Evolutionary conservation across 305 asterid species (phyloP).

Genomic region (Fraxinus floribunda): DNA sequence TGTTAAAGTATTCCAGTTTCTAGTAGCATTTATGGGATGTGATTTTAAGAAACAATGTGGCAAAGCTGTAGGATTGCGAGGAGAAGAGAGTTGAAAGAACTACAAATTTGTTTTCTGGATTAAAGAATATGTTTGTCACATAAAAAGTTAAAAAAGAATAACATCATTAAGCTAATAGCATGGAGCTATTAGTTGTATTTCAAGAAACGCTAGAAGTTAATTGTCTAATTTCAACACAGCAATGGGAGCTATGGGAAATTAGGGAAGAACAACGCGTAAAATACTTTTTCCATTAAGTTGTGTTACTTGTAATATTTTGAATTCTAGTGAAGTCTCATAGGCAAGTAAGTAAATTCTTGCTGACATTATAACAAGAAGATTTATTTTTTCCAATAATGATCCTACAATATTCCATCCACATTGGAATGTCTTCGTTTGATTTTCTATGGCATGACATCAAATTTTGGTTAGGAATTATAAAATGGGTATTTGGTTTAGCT

Average conservation of each 20-base stretch:
- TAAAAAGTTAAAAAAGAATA: neutral
- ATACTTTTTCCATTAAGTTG: neutral
- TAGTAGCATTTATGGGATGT: neutral
- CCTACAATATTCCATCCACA: neutral
- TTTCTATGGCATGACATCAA: neutral
- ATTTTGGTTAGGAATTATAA: neutral
- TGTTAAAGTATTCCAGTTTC: neutral
- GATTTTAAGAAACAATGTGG: neutral
- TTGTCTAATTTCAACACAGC: neutral
- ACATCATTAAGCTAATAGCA: neutral
- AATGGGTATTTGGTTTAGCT: neutral
- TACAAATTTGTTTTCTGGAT: neutral
- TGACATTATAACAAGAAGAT: neutral
- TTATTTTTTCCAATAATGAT: neutral
- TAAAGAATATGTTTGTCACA: neutral
- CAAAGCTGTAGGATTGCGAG: neutral
- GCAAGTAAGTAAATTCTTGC: neutral
- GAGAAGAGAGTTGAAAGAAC: neutral
- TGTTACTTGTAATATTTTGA: neutral
- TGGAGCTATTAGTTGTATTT: neutral
- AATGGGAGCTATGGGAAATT: neutral
- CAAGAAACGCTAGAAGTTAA: neutral
- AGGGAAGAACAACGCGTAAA: neutral
- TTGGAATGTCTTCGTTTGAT: neutral
- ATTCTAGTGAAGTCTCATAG: neutral